Conservation (phyloP, 2,329 filamentous ascomycete genomes). For the Xylaria multiplex region DNA sequence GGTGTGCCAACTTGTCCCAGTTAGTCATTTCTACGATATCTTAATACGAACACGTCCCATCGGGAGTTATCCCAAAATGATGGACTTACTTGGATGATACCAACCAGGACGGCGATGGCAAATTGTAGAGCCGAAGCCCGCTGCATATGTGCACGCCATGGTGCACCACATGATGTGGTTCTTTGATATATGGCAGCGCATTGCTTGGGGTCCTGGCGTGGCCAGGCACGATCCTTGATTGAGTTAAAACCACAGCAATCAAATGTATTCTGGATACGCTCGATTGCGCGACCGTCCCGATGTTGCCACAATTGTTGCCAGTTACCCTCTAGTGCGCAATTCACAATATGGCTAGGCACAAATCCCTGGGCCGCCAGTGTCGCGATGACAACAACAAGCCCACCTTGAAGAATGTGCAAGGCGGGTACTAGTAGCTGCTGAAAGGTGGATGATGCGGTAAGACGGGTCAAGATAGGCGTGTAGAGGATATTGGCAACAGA, state of each 20-base stretch:
- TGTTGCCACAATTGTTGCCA: constrained; percentile 66
- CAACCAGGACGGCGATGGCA: constrained; percentile 62
- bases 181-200: constrained; percentile 62
- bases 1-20: constrained; percentile 40
- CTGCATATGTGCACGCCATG: constrained; percentile 67
- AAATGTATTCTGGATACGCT: constrained; percentile 71
- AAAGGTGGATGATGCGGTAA: constrained; percentile 23
- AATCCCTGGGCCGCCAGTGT: constrained; percentile 53
- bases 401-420: constrained; percentile 56
- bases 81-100: constrained; percentile 64
- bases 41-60: not conserved
- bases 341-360: constrained; percentile 48
- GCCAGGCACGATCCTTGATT: constrained; percentile 69
- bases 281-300: constrained; percentile 62
- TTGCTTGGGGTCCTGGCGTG: constrained; percentile 46
- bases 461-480: constrained; percentile 35
- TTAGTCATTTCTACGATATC: constrained; percentile 38
- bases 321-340: constrained; percentile 65
- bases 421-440: constrained; percentile 47
- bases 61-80: constrained; percentile 19
- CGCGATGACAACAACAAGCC: constrained; percentile 57
- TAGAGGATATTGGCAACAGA: constrained; percentile 45
- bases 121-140: constrained; percentile 65
- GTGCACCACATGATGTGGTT: constrained; percentile 58
- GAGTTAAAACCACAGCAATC: constrained; percentile 73